phyloP scores from a whole-genome alignment of 192 early-diverging fungal species.

The Phycomyces blakesleeanus region DNA sequence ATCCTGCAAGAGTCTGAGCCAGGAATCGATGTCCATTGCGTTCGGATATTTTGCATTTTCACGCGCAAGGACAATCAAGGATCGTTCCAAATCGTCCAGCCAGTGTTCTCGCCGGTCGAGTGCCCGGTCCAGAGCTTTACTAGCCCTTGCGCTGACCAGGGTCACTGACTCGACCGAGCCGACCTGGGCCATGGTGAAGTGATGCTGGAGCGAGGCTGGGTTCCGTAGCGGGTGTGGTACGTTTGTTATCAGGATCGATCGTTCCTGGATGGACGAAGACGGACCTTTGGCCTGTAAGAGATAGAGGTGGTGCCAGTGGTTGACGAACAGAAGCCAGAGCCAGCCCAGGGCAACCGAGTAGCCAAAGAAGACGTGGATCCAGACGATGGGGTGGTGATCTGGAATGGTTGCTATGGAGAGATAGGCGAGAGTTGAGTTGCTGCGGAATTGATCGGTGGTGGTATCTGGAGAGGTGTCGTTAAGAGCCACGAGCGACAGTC shows the following conservation, averaged over 20 bases:
- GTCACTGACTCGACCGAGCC: slow-evolving; percentile 23
- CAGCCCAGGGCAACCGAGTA: slow-evolving; percentile 47
- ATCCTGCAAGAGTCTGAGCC: neutral
- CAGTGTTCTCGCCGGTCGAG: slow-evolving; percentile 16
- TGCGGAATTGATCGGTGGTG: slow-evolving; percentile 15
- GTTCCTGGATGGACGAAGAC: slow-evolving; percentile 2
- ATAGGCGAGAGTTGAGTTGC: slow-evolving; percentile 23
- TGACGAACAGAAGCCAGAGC: slow-evolving; percentile 53
- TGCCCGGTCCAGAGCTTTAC: slow-evolving; percentile 15
- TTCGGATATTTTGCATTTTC: slow-evolving; percentile 1
- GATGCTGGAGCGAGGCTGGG: slow-evolving; percentile 4
- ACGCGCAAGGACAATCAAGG: slow-evolving; percentile 17
- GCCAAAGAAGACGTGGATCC: slow-evolving; percentile 50
- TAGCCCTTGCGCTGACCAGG: slow-evolving; percentile 14
- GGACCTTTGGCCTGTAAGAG: slow-evolving; percentile 24
- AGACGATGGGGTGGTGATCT: slow-evolving; percentile 34
- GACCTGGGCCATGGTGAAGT: slow-evolving; percentile 19
- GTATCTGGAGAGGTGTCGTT: neutral
- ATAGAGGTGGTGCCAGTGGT: slow-evolving; percentile 53
- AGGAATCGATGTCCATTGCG: too few relatives aligned
- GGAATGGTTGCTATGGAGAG: slow-evolving; percentile 47
- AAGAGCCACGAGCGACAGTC: neutral
- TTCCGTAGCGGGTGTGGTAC: slow-evolving; percentile 28
- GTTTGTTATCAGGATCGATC: slow-evolving; percentile 25
- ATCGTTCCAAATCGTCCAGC: slow-evolving; percentile 24